These are phyloP conservation scores for Tulasnella sp. DNA, from an alignment of 768 basidiomycete species.

Conservation along the genomic window DNA sequence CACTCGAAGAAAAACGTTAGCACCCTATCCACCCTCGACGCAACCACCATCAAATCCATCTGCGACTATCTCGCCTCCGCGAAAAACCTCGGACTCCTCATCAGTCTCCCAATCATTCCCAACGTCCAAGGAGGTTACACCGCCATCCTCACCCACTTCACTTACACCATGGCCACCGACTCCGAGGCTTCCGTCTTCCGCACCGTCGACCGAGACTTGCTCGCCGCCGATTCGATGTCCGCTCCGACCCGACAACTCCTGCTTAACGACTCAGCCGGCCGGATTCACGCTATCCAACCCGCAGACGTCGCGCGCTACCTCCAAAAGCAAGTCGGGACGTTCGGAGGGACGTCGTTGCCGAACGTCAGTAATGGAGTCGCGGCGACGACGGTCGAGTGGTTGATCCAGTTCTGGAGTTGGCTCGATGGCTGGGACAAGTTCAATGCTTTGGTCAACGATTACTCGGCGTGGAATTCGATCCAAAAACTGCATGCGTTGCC, in stretches of 20 bases:
- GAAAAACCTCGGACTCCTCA: slow-evolving; percentile 1
- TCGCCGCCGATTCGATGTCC: neutral
- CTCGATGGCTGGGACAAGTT: slow-evolving; percentile 41
- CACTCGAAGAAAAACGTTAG: slow-evolving; percentile 3
- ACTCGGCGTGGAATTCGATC: neutral
- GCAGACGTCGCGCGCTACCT: neutral
- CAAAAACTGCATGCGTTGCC: neutral
- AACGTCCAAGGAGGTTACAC: neutral
- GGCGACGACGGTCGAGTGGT: slow-evolving; percentile 42
- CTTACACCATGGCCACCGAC: neutral
- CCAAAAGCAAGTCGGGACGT: neutral
- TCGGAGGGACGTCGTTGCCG: neutral
- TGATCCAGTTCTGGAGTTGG: slow-evolving; percentile 55
- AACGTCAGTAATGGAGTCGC: slow-evolving; percentile 32
- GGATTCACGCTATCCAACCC: neutral
- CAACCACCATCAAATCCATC: neutral
- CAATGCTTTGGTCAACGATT: neutral
- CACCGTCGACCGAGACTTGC: neutral
- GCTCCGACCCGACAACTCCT: neutral
- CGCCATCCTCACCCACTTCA: neutral
- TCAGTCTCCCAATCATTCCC: neutral
- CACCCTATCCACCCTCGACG: neutral
- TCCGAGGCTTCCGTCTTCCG: slow-evolving; percentile 14
- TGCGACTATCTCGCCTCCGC: slow-evolving; percentile 21
- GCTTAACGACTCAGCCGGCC: neutral